A percentile compares a stretch with the other conserved stretches of the same genome.
Conservation (phyloP, 208 protist genomes). For the Kentomonas sorsogonicus region DNA sequence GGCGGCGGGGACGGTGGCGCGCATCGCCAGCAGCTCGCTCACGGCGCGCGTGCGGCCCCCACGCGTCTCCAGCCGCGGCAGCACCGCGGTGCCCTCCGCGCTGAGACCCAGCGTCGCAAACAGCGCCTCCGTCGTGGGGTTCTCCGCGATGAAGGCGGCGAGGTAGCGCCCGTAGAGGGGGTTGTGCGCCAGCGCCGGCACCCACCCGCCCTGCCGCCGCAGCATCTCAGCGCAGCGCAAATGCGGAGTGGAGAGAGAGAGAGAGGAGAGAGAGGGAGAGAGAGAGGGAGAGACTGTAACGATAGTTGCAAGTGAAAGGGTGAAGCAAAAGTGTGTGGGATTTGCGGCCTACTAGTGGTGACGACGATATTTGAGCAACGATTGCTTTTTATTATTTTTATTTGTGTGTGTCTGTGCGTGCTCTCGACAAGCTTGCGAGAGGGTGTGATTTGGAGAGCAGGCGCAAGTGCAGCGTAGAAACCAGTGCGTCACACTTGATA, state of each 20-base stretch:
- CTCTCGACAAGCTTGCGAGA: too few relatives aligned
- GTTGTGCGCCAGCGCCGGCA: conserved; percentile 42
- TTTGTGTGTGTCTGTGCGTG: neutral
- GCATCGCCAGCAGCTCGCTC: conserved; percentile 65
- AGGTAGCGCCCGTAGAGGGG: conserved; percentile 37
- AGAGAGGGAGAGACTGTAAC: neutral
- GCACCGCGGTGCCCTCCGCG: neutral
- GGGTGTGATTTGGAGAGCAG: too few relatives aligned
- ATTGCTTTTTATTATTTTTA: neutral
- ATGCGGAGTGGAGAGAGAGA: neutral
- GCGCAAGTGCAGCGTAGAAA: too few relatives aligned
- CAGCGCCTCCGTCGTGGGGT: conserved; percentile 36
- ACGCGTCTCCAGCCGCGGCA: neutral
- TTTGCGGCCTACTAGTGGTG: neutral
- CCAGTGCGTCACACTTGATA: too few relatives aligned
- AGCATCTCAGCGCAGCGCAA: conserved; percentile 29
- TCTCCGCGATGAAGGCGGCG: conserved; percentile 23
- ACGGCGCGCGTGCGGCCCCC: too few relatives aligned
- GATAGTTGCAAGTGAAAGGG: neutral
- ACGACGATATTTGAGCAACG: neutral
- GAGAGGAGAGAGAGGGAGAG: conserved; percentile 7
- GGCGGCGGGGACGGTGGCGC: conserved; percentile 24
- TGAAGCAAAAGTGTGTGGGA: neutral
- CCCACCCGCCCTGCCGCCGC: conserved; percentile 44
- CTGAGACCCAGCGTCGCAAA: conserved; percentile 33